Evolutionary conservation across 306 rosid species (phyloP).

Genomic region (Pueraria montana): DNA sequence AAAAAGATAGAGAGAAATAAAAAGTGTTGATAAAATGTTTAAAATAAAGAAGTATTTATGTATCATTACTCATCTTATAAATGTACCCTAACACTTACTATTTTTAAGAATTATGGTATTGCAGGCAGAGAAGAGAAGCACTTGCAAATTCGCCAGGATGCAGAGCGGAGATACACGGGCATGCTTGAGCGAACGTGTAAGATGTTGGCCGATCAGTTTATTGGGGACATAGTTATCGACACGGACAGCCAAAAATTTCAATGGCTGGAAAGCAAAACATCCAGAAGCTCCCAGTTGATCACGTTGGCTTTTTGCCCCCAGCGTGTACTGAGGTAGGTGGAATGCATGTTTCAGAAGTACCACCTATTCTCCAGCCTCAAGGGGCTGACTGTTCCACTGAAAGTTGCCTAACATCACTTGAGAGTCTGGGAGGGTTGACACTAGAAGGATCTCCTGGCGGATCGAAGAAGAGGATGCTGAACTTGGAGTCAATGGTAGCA

Average conservation of each 20-base stretch:
- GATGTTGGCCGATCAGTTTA: conserved; percentile 91
- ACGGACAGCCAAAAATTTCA: conserved; percentile 66
- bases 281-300: conserved; percentile 60
- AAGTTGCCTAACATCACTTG: conserved; percentile 92
- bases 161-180: conserved; percentile 84
- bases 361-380: conserved; percentile 61
- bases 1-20: no score
- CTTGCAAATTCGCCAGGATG: conserved; percentile 94
- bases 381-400: conserved; percentile 88
- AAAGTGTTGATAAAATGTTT: no score
- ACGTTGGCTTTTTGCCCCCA: conserved; percentile 64
- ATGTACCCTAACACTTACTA: conserved; percentile 42
- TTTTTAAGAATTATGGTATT: conserved; percentile 44
- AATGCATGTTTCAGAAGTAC: conserved; percentile 63
- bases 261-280: conserved; percentile 61
- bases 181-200: conserved; percentile 98
- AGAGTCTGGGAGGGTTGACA: conserved; percentile 73
- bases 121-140: conserved; percentile 99
- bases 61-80: no score
- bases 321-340: conserved; percentile 60
- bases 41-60: no score
- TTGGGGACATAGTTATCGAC: conserved; percentile 66
- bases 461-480: conserved; percentile 62
- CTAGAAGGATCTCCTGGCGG: conserved; percentile 78
- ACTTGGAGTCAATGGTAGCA: conserved; percentile 63